Percentiles rank a stretch among this genome's conserved stretches.
phyloP scores from a whole-genome alignment of 208 protist species.

The Trypanosoma lewisi region DNA sequence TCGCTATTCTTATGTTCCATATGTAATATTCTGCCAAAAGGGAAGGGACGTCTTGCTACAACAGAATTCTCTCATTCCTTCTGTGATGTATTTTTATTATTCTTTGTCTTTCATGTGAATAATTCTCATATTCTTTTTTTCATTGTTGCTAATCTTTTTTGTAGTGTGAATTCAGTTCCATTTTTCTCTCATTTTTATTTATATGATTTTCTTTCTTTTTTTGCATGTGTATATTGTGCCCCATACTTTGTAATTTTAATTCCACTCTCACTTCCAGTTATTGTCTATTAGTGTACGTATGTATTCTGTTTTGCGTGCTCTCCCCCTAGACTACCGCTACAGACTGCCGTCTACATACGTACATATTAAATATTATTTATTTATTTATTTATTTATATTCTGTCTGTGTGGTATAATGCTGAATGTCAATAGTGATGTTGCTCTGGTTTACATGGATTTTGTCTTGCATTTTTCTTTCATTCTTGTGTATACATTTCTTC shows the following conservation, averaged over 20 bases:
- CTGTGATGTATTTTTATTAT: slow-evolving; percentile 22
- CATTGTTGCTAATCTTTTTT: slow-evolving; percentile 19
- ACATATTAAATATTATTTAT: background rate
- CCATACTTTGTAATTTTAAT: no score
- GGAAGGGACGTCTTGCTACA: no score
- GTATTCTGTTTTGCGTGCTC: no score
- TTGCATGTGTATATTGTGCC: background rate
- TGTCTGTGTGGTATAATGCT: background rate
- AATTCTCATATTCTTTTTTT: background rate
- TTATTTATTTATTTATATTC: background rate
- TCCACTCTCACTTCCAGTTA: no score
- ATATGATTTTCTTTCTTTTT: background rate
- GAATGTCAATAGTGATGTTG: background rate
- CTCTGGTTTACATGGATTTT: background rate
- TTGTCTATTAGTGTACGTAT: background rate
- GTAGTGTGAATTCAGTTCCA: background rate
- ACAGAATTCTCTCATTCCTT: slow-evolving; percentile 10
- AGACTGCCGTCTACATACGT: background rate
- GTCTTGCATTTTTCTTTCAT: background rate
- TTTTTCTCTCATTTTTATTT: background rate
- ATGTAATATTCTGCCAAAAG: no score
- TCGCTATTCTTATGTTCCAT: slow-evolving; percentile 16
- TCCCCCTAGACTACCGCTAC: no score
- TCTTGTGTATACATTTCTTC: background rate
- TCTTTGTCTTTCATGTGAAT: slow-evolving; percentile 8